phyloP scores from a whole-genome alignment of 169 alveolate species.

The Eimeria falciformis region DNA sequence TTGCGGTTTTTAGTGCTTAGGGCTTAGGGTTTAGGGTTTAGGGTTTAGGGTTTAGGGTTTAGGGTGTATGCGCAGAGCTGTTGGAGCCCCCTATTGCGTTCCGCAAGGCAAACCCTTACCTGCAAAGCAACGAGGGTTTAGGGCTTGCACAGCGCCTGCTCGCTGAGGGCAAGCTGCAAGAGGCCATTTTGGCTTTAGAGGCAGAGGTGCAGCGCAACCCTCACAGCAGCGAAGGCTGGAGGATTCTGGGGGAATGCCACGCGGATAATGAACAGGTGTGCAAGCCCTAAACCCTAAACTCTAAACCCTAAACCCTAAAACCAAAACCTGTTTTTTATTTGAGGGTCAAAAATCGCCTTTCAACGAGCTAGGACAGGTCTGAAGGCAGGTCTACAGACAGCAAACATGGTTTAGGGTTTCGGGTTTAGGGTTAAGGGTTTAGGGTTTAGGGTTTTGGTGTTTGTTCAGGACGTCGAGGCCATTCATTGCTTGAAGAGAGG shows the following conservation, averaged over 20 bases:
- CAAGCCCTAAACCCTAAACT: background rate
- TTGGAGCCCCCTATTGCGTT: background rate
- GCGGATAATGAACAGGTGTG: slow-evolving; percentile 89
- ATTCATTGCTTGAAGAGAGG: slow-evolving; percentile 81
- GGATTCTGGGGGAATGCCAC: slow-evolving; percentile 88
- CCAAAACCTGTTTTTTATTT: too few species aligned
- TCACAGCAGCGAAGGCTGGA: slow-evolving; percentile 89
- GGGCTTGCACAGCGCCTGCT: slow-evolving; percentile 83
- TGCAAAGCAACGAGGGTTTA: slow-evolving; percentile 49
- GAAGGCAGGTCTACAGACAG: background rate
- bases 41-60: background rate
- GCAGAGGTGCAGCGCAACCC: slow-evolving; percentile 87
- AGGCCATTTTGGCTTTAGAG: slow-evolving; percentile 89
- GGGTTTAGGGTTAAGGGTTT: slow-evolving; percentile 54
- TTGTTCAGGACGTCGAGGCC: slow-evolving; percentile 66
- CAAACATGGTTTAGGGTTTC: background rate
- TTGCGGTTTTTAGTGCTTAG: background rate
- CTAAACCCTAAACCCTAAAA: background rate
- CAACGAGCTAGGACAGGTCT: too few species aligned
- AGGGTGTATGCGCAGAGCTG: background rate
- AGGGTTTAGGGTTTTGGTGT: slow-evolving; percentile 42
- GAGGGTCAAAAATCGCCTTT: too few species aligned
- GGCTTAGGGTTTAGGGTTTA: background rate
- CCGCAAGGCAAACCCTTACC: background rate
- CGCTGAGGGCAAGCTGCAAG: slow-evolving; percentile 85